These are phyloP conservation scores for Triticum urartu DNA, from an alignment of 176 grass and related monocot species.

Conservation along the genomic window DNA sequence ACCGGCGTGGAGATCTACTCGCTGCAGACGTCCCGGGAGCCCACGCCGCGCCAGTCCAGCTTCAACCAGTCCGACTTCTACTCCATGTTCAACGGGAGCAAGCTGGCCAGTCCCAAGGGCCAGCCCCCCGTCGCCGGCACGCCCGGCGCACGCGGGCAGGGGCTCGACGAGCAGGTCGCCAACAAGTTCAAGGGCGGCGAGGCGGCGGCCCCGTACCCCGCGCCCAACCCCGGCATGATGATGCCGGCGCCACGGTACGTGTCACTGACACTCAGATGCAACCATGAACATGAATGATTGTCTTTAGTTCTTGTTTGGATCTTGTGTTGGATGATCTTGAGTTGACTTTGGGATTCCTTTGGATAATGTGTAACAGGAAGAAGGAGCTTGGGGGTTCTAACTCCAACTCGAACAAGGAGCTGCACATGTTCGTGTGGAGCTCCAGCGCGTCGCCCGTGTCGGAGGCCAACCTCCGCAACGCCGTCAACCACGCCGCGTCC, in stretches of 20 bases:
- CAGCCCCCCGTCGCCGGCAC: slow-evolving; percentile 9
- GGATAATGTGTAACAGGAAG: slow-evolving; percentile 38
- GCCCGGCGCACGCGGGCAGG: slow-evolving; percentile 5
- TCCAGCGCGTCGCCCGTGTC: slow-evolving; percentile 93
- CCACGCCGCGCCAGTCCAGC: slow-evolving; percentile 85
- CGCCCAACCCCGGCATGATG: slow-evolving; percentile 80
- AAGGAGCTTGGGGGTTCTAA: slow-evolving; percentile 67
- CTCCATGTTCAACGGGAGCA: slow-evolving; percentile 85
- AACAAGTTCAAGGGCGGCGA: slow-evolving; percentile 48
- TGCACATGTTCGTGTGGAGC: slow-evolving; percentile 99
- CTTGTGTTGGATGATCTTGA: background rate
- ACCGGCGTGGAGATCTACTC: slow-evolving; percentile 99
- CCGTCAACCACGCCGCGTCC: slow-evolving; percentile 85
- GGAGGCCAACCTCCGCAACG: slow-evolving; percentile 91
- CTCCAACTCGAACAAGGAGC: slow-evolving; percentile 83
- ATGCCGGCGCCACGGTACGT: slow-evolving; percentile 48
- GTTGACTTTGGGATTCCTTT: background rate
- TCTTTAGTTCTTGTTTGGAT: background rate
- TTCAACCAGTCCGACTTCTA: slow-evolving; percentile 99
- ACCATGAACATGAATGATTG: background rate
- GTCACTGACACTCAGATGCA: background rate
- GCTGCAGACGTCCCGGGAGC: slow-evolving; percentile 85
- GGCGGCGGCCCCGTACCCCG: slow-evolving; percentile 40
- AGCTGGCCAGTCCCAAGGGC: slow-evolving; percentile 56
- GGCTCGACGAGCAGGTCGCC: slow-evolving; percentile 57